Evolutionary conservation across 805 yeast genomes (phyloP).

Genomic region (Hemisphaericaspora nanyangensis): DNA sequence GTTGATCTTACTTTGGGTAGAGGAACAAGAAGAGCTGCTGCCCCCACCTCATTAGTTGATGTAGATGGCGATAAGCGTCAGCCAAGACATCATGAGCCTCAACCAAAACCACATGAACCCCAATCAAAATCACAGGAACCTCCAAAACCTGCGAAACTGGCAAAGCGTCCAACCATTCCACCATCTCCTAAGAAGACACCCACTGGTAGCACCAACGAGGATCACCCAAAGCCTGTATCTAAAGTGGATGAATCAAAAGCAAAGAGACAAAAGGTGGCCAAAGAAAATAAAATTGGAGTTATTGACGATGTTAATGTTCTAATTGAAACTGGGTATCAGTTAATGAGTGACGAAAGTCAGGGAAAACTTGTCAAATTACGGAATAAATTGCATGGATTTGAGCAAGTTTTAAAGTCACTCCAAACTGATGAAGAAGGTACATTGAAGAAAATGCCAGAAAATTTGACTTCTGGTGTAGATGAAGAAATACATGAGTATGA

Average conservation of each 20-base stretch:
- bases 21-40: background rate
- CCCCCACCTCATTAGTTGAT: background rate
- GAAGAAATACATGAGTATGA: background rate
- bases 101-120: background rate
- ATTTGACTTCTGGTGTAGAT: conserved; percentile 1
- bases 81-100: too few species aligned
- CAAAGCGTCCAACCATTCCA: background rate
- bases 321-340: background rate
- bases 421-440: conserved; percentile 1
- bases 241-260: background rate
- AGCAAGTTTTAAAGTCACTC: conserved; percentile 12
- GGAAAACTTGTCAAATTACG: conserved; percentile 16
- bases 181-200: background rate
- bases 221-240: background rate
- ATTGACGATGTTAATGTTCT: background rate
- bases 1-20: conserved; percentile 3
- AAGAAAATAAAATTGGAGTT: background rate
- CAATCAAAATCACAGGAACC: background rate
- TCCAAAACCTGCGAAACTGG: background rate
- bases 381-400: conserved; percentile 20
- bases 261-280: background rate
- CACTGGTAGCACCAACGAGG: background rate
- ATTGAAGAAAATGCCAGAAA: conserved; percentile 1
- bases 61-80: background rate
- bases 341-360: conserved; percentile 2